Percentiles rank a stretch among this genome's conserved stretches.
phyloP scores from a whole-genome alignment of 495 filamentous ascomycete species.

The Friedmanniomyces endolithicus region DNA sequence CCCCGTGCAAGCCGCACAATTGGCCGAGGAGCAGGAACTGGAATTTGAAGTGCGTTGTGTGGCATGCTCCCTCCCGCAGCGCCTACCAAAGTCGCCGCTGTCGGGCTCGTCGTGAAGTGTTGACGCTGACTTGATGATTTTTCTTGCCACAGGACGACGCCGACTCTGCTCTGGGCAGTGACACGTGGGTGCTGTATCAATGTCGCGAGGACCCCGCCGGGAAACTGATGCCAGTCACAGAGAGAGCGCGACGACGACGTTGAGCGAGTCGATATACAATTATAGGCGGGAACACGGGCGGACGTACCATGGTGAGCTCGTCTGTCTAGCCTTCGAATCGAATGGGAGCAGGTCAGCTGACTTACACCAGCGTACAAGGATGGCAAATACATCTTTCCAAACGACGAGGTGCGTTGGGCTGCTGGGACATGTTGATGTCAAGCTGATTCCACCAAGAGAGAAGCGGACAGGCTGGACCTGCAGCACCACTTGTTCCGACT shows the following conservation, averaged over 20 bases:
- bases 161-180: constrained; percentile 19
- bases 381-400: constrained; percentile 34
- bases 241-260: constrained; percentile 20
- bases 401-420: constrained; percentile 35
- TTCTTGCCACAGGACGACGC: constrained; percentile 4
- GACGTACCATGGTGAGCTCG: constrained; percentile 24
- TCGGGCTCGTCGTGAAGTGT: background rate
- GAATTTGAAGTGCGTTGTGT: constrained; percentile 18
- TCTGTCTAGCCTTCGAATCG: too few species aligned
- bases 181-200: constrained; percentile 11
- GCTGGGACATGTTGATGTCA: background rate
- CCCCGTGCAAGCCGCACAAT: constrained; percentile 3
- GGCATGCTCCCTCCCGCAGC: background rate
- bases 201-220: background rate
- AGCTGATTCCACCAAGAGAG: background rate
- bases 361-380: constrained; percentile 21
- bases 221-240: constrained; percentile 1
- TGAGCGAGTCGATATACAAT: constrained; percentile 23
- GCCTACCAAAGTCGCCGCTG: background rate
- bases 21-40: constrained; percentile 18
- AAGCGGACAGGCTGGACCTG: constrained; percentile 37
- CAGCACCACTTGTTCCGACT: constrained; percentile 50
- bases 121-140: background rate
- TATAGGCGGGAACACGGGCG: constrained; percentile 24
- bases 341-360: background rate